Base-by-base conservation (phyloP, 2,329 filamentous ascomycete genomes). In the Trichophyton schoenleinii region DNA sequence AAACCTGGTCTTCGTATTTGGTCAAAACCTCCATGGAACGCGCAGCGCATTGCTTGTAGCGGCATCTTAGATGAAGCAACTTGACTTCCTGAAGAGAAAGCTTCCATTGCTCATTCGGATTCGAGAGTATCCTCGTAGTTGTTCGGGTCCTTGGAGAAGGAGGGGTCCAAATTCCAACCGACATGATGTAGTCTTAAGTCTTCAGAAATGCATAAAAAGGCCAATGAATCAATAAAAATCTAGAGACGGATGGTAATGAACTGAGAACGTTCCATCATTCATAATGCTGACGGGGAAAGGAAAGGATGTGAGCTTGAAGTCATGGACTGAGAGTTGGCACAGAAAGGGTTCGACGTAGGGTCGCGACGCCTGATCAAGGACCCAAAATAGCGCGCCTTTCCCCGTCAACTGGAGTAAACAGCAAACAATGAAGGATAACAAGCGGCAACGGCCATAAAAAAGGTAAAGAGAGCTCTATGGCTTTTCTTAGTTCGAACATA, bases 21-120 rank as follows among this genome's bases (percentile, higher is more conserved):
- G 63, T 62, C 3, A 76, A 65, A 7, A 76, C 63, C 7, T 72
- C 69, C 3, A 63, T 63, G 22, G 71, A 70, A 41, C 67, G 69
- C 13, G 69, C 64, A 28, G 70, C 68, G 64, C 75, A 78, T 66
- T 75, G 71, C 46, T 75, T 76, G 66, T 75, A 76, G 63, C 74
- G 72, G 5, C 69, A 68, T 44, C 70, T 68, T 13, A 72, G 42
- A 62, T 73, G 75, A 13, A 75, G 65, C 25, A 68, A 52, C 59
- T 76, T 77, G 59, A 75, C 66, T 11, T 68, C 67, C 11, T 67
- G 63, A 2, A 77, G 67, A 2, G 65, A 67, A 7, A 46, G 31
- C 46, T 69, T 70, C 75, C 75, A 76, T 59, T 75, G 68, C 11
- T 64, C 62, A 4, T 71, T 72, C 1, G 68, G 63, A 55, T 64